Evolutionary conservation across 2,329 filamentous ascomycete species (phyloP).

Genomic region (Elsinoe ampelina): DNA sequence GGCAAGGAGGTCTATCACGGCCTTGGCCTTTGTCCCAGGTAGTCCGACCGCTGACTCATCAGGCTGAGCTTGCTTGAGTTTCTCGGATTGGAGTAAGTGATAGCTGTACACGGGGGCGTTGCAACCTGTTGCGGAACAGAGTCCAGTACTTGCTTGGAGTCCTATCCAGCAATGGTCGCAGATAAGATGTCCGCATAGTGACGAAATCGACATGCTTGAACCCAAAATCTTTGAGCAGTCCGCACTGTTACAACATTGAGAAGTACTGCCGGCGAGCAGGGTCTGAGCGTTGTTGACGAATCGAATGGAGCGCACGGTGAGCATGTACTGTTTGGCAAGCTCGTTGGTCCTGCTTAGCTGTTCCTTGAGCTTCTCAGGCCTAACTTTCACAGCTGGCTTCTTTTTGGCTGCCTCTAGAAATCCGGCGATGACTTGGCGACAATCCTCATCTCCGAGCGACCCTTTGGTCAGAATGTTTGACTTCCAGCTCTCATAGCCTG

Average conservation of each 20-base stretch:
- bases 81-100: conserved; percentile 33
- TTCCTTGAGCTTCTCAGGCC: background rate
- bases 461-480: conserved; percentile 17
- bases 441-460: conserved; percentile 23
- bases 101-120: conserved; percentile 29
- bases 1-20: conserved; percentile 37
- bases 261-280: background rate
- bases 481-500: conserved; percentile 18
- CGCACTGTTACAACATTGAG: conserved; percentile 6
- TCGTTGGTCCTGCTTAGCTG: conserved; percentile 4
- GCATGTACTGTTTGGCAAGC: conserved; percentile 1
- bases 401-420: conserved; percentile 9
- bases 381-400: conserved; percentile 4
- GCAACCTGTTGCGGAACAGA: conserved; percentile 36
- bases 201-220: conserved; percentile 28
- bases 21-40: conserved; percentile 41
- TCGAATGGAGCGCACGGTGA: background rate
- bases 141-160: conserved; percentile 21
- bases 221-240: background rate
- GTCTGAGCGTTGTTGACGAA: conserved; percentile 1
- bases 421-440: conserved; percentile 20
- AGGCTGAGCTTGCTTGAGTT: conserved; percentile 25
- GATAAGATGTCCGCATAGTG: conserved; percentile 44
- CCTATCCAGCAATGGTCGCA: conserved; percentile 34
- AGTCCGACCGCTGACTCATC: conserved; percentile 16